Conservation (phyloP, 805 yeast genomes). For the Candida sphagnicola region DNA sequence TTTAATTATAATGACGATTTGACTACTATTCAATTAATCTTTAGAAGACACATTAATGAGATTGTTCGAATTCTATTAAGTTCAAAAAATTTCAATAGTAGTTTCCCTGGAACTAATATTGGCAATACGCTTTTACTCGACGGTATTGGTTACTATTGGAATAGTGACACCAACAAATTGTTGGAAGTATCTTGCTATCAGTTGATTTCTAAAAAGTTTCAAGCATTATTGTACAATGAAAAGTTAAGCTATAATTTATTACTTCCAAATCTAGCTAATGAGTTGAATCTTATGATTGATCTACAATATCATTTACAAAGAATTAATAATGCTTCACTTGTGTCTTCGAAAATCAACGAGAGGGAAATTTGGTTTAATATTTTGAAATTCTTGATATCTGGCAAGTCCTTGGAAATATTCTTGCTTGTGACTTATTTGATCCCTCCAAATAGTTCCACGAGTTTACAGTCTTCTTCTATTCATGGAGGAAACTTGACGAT, state of each 20-base stretch:
- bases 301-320: constrained; percentile 39
- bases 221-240: constrained; percentile 26
- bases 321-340: constrained; percentile 18
- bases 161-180: constrained; percentile 36
- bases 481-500: constrained; percentile 39
- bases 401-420: constrained; percentile 37
- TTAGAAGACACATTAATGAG: constrained; percentile 43
- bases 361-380: constrained; percentile 41
- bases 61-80: constrained; percentile 35
- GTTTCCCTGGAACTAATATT: constrained; percentile 12
- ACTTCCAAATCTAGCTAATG: constrained; percentile 35
- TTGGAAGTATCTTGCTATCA: constrained; percentile 41
- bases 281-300: constrained; percentile 39
- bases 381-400: constrained; percentile 38
- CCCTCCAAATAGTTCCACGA: constrained; percentile 37
- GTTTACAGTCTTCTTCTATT: constrained; percentile 31
- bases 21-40: constrained; percentile 40
- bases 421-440: constrained; percentile 36
- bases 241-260: constrained; percentile 29
- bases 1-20: constrained; percentile 44
- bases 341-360: constrained; percentile 26
- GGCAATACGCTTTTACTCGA: constrained; percentile 26
- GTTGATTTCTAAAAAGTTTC: constrained; percentile 31
- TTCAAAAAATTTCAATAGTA: constrained; percentile 31
- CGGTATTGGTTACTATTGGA: constrained; percentile 43